Base-by-base conservation (phyloP, 768 basidiomycete genomes). In the Auricularia sp. region DNA sequence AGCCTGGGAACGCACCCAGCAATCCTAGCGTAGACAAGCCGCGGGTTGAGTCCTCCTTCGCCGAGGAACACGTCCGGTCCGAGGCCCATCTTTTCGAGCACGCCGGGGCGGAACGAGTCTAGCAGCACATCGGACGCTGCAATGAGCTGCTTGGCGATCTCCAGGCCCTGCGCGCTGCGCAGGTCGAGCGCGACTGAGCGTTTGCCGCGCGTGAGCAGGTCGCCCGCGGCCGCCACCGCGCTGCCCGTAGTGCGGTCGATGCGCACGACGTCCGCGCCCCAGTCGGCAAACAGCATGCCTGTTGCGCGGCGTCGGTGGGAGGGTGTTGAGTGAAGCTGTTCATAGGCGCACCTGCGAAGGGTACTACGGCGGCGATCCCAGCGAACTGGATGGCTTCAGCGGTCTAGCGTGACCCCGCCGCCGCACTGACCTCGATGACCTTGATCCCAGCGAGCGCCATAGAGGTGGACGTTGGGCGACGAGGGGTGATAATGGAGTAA, bases 81-180 rank as follows among this genome's bases (percentile, higher is more conserved):
- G 18, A 93, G 76, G 2, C 87, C 87, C 36, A 91, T 76, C 65
- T 82, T 80, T 70, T 93, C 91, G 75, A 93, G 79, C 2, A 92
- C 89, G 1, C 91, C 91, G 61, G 91, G 90, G 59, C 91, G 78
- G 72, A 88, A 93, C 1, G 91, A 85, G 71, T 93, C 91, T 69
- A 93, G 89, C 56, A 93, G 76, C 16, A 93, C 80, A 72, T 93
- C 91, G n/a, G 89, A 87, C 43, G 79, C 73, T 34, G 77, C 72
- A 29, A 92, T 81, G 65, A 93, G 77, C 56, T 77, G 81, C 71
- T 79, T 80, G 64, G 87, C 70, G 23, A 85, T 71, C 21, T 80
- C 80, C 54, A 81, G 72, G 39, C 91, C 91, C 35, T 78, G 79
- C 10, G 78, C 72, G 7, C 78, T 72, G 76, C 92, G 93, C 18